These are phyloP conservation scores for Xylaria flabelliformis DNA, from an alignment of 495 filamentous ascomycete genomes.

Conservation along the genomic window DNA sequence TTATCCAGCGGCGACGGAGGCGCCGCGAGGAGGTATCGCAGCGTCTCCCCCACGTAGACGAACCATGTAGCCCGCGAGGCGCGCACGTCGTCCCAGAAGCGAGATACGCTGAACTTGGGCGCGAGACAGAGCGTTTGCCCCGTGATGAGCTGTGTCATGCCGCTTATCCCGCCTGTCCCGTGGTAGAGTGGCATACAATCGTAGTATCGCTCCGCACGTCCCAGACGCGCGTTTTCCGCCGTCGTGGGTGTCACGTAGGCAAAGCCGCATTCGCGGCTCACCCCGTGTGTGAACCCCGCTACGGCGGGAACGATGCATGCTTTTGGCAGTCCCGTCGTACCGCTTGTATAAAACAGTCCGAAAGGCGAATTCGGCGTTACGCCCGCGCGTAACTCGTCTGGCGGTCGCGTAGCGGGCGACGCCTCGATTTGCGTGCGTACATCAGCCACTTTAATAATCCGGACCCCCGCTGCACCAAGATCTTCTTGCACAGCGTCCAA, in stretches of 20 bases:
- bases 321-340: constrained; percentile 72
- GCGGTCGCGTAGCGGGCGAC: constrained; percentile 55
- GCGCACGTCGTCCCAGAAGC: constrained; percentile 78
- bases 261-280: constrained; percentile 35
- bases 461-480: constrained; percentile 61
- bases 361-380: constrained; percentile 60
- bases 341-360: constrained; percentile 73
- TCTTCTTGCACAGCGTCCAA: constrained; percentile 59
- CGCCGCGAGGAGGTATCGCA: constrained; percentile 74
- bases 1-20: constrained; percentile 69
- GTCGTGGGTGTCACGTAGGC: constrained; percentile 34
- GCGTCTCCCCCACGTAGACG: constrained; percentile 84
- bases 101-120: constrained; percentile 70
- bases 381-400: constrained; percentile 54
- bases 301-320: constrained; percentile 61
- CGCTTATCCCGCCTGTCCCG: constrained; percentile 68
- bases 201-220: constrained; percentile 66
- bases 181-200: constrained; percentile 85
- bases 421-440: constrained; percentile 54
- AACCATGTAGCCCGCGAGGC: constrained; percentile 72
- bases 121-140: constrained; percentile 72
- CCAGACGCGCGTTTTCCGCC: constrained; percentile 21
- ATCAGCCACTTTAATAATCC: constrained; percentile 57
- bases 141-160: constrained; percentile 59
- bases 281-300: constrained; percentile 42